Base-by-base conservation (phyloP, 179 eudicot genomes). In the Pouteria campechiana region DNA sequence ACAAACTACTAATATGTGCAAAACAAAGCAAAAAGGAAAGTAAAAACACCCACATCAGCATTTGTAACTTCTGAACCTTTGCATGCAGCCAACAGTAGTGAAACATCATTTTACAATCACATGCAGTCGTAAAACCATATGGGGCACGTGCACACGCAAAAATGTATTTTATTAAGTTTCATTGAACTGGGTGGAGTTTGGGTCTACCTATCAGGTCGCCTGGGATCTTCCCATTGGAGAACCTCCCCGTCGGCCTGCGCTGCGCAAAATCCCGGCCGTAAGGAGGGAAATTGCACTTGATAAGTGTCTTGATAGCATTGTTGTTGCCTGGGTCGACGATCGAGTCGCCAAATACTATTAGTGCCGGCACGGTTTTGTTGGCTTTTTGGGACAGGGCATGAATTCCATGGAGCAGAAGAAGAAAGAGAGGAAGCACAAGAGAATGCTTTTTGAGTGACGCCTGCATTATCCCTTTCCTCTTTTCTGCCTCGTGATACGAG, bases 241-340 rank as follows among this genome's bases (percentile, higher is more conserved):
- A 66, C 25, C 72, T 66, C 7, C 72, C 72, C 2, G 67, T 66
- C 6, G 72, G 36, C 7, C 25, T 25, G 20, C 61, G 62, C 20
- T 43, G 62, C 2, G 15, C 20, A 6, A 68, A 63, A 33, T 63
- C 74, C 18, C 24, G 44, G 1, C 74, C 69, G 32, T 68, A 68
- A 2, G 74, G 74, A 6, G 58, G 47, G 35, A 58, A 68, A 7
- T 68, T 37, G 18, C 50, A 22, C 54, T 53, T 68, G 2, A 37
- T 18, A 1, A 58, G 0, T 3, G 74, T 63, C 2, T 9, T 1
- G 0, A 63, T 17, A 17, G 25, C 3, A 28, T 63, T 68, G 32
- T 68, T 68, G 25, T 25, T 50, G 0, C 74, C 74, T 12, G 47
- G 58, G 41, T 64, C 70, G 1, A 58, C 64, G 2, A 64, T 53